Evolutionary conservation across 441 rosid species (phyloP).

Genomic region (Adansonia rubrostipa): DNA sequence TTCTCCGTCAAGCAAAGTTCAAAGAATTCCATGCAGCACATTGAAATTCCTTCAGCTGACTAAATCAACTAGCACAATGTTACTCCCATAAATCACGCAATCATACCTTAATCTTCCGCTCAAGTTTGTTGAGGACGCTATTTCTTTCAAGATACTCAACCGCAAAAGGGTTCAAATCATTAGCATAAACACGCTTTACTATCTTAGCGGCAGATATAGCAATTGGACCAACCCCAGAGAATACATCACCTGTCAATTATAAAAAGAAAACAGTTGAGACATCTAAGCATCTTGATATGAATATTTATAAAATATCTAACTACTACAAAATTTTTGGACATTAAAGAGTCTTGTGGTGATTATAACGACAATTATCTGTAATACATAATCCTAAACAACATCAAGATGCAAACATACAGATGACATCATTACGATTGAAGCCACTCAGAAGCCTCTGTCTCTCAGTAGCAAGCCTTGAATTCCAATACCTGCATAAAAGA

Average conservation of each 20-base stretch:
- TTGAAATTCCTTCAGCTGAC: neutral
- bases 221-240: slow-evolving; percentile 84
- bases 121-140: slow-evolving; percentile 76
- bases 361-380: neutral
- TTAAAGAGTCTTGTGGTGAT: slow-evolving; percentile 3
- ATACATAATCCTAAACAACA: neutral
- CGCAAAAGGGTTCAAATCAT: slow-evolving; percentile 87
- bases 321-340: neutral
- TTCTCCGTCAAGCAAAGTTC: neutral
- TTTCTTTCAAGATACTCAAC: slow-evolving; percentile 79
- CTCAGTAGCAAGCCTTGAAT: slow-evolving; percentile 87
- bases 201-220: slow-evolving; percentile 81
- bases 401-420: slow-evolving; percentile 62
- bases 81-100: neutral
- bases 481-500: slow-evolving; percentile 75
- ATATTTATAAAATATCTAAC: neutral
- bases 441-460: slow-evolving; percentile 69
- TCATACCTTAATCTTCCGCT: slow-evolving; percentile 70
- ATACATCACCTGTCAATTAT: slow-evolving; percentile 74
- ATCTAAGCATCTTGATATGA: slow-evolving; percentile 25
- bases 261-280: slow-evolving; percentile 19
- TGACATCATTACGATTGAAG: slow-evolving; percentile 68
- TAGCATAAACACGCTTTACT: slow-evolving; percentile 87
- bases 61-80: neutral
- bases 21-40: neutral